Evolutionary conservation across 805 yeast genomes (phyloP).

Genomic region (Starmerella powellii): DNA sequence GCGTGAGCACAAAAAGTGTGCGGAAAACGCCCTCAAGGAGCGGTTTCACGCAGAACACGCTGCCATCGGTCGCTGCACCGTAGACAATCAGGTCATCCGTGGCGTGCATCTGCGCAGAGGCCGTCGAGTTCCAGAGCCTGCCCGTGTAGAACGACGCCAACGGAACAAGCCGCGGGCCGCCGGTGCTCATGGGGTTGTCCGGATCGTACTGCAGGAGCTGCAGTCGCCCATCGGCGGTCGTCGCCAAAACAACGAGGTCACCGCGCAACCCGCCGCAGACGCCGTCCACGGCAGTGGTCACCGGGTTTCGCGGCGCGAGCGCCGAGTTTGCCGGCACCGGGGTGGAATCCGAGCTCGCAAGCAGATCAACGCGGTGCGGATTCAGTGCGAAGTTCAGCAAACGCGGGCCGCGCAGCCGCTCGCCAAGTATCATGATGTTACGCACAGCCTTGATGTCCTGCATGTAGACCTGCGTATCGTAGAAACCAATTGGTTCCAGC

Average conservation of each 20-base stretch:
- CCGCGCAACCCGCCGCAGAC: slow-evolving; percentile 30
- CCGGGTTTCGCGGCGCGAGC: neutral
- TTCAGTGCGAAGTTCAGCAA: slow-evolving; percentile 87
- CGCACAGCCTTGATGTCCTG: slow-evolving; percentile 74
- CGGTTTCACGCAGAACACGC: slow-evolving; percentile 61
- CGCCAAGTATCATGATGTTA: slow-evolving; percentile 70
- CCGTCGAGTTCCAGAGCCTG: slow-evolving; percentile 30
- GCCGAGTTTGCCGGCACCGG: slow-evolving; percentile 32
- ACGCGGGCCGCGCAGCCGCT: slow-evolving; percentile 62
- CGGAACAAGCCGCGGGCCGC: slow-evolving; percentile 65
- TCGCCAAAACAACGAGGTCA: slow-evolving; percentile 50
- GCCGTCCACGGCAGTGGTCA: slow-evolving; percentile 35
- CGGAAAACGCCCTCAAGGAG: slow-evolving; percentile 64
- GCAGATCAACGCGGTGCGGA: slow-evolving; percentile 70
- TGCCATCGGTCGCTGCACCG: slow-evolving; percentile 72
- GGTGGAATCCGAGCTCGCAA: slow-evolving; percentile 55
- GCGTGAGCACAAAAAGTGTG: slow-evolving; percentile 72
- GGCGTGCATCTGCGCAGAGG: slow-evolving; percentile 23
- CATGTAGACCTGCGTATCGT: slow-evolving; percentile 71
- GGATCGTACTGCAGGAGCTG: slow-evolving; percentile 82
- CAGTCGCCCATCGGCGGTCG: slow-evolving; percentile 54
- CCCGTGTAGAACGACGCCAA: slow-evolving; percentile 62
- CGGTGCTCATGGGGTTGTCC: slow-evolving; percentile 69
- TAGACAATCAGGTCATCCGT: slow-evolving; percentile 37
- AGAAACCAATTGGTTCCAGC: slow-evolving; percentile 86